Conservation (phyloP, 1,284 basidiomycete species). For the Stygiomarasmius scandens region DNA sequence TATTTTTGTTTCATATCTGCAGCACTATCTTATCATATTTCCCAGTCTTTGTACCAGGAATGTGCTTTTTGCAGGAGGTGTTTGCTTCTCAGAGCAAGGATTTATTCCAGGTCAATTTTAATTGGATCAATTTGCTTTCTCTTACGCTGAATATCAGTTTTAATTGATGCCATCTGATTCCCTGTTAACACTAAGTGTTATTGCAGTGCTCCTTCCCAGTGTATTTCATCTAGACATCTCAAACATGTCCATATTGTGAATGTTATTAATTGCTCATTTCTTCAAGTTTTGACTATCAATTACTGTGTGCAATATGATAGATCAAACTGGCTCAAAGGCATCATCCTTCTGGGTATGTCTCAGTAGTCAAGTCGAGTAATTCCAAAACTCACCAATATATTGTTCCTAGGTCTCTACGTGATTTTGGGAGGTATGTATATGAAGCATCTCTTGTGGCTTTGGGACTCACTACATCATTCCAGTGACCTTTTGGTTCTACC, state of each 20-base stretch:
- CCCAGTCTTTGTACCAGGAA: conserved; percentile 80
- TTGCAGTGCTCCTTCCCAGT: conserved; percentile 80
- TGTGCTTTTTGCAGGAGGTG: conserved; percentile 77
- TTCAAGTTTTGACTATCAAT: conserved; percentile 62
- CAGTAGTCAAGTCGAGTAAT: neutral
- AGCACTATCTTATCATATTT: conserved; percentile 13
- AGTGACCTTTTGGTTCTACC: conserved; percentile 71
- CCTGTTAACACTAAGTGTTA: conserved; percentile 76
- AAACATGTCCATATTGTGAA: conserved; percentile 30
- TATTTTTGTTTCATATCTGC: neutral
- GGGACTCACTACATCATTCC: no score
- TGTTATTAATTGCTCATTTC: conserved; percentile 20
- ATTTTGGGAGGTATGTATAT: no score
- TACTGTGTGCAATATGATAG: conserved; percentile 68
- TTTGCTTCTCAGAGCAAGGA: conserved; percentile 71
- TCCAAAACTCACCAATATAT: neutral
- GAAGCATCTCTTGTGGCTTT: no score
- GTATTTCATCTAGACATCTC: conserved; percentile 54
- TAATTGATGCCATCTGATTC: conserved; percentile 80
- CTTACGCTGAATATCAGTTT: conserved; percentile 21
- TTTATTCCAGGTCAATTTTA: conserved; percentile 63
- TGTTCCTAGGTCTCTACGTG: conserved; percentile 54
- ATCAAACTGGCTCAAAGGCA: conserved; percentile 64
- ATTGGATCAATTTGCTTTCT: neutral
- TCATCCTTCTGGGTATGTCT: conserved; percentile 54